Evolutionary conservation across 371 early-diverging fungal species (phyloP).

Genomic region (Thermomucor indicae-seudaticae): DNA sequence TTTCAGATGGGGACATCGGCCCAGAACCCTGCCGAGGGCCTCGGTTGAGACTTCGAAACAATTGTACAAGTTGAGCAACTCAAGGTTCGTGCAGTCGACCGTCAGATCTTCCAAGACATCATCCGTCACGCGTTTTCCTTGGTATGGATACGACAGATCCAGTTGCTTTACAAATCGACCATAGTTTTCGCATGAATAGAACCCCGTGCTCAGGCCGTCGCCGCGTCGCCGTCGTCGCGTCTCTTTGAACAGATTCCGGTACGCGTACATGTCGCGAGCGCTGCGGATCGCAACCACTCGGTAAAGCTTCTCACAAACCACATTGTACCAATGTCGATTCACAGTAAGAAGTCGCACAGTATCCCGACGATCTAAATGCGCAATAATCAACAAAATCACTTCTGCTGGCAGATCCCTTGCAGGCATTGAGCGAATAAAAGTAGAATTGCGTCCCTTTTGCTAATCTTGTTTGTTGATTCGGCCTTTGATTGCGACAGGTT

Average conservation of each 20-base stretch:
- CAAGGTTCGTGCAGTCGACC: slow-evolving; percentile 5
- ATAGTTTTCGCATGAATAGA: slow-evolving; percentile 8
- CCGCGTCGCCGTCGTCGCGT: slow-evolving; percentile 8
- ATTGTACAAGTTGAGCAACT: slow-evolving; percentile 9
- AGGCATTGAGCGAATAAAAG: neutral
- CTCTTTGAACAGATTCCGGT: slow-evolving; percentile 11
- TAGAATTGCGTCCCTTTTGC: neutral
- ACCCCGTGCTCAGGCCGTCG: neutral
- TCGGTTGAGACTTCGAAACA: neutral
- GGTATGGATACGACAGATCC: slow-evolving; percentile 2
- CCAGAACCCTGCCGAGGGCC: neutral
- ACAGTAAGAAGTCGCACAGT: slow-evolving; percentile 4
- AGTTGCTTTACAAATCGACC: slow-evolving; percentile 2
- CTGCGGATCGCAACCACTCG: neutral
- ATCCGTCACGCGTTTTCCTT: slow-evolving; percentile 4
- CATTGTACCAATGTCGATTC: slow-evolving; percentile 7
- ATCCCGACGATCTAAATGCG: neutral
- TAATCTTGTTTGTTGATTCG: neutral
- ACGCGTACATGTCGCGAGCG: slow-evolving; percentile 1
- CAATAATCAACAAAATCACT: slow-evolving; percentile 2
- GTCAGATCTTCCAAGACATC: slow-evolving; percentile 2
- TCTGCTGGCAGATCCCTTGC: slow-evolving; percentile 5
- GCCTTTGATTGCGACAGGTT: no score
- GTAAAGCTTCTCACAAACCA: slow-evolving; percentile 2
- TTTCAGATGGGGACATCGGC: neutral